Conservation (phyloP, 208 protist genomes). For the Trypanosoma mega region DNA sequence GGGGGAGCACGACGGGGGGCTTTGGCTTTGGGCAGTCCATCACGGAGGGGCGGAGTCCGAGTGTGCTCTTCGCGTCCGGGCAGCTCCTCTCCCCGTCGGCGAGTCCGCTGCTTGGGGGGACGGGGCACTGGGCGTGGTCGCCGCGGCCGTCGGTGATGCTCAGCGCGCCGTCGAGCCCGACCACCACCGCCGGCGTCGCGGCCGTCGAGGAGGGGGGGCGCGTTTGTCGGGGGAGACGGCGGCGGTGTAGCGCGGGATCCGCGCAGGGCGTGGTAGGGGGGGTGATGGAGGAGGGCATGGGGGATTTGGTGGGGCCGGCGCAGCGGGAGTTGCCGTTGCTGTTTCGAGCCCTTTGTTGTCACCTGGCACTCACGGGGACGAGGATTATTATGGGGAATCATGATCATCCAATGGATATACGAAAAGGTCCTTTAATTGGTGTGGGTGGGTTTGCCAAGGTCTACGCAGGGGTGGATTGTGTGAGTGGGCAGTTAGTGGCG, state of each 20-base stretch:
- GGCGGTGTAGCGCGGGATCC: too few relatives aligned
- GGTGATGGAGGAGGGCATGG: too few relatives aligned
- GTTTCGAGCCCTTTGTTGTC: constrained; percentile 50
- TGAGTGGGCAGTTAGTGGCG: constrained; percentile 79
- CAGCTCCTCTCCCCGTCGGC: constrained; percentile 6
- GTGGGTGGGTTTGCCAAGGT: constrained; percentile 86
- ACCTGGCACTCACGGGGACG: constrained; percentile 56
- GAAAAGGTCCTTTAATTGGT: constrained; percentile 73
- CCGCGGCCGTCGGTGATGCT: neutral
- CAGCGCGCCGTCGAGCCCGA: constrained; percentile 3
- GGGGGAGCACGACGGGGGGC: too few relatives aligned
- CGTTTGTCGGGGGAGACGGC: too few relatives aligned
- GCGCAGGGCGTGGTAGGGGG: too few relatives aligned
- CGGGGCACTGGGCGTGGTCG: constrained; percentile 5
- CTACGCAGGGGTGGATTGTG: constrained; percentile 77
- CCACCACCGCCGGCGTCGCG: constrained; percentile 7
- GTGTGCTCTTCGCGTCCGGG: constrained; percentile 1
- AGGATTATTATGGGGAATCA: constrained; percentile 69
- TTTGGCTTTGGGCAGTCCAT: neutral
- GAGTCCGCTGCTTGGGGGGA: constrained; percentile 13
- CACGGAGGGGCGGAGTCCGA: constrained; percentile 5
- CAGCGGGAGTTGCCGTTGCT: constrained; percentile 49
- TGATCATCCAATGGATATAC: constrained; percentile 65
- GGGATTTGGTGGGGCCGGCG: constrained; percentile 20
- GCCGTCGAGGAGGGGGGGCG: constrained; percentile 41